A percentile compares a stretch with the other conserved stretches of the same genome.
phyloP scores from a whole-genome alignment of 768 basidiomycete species.

The Gelatoporia subvermispora region DNA sequence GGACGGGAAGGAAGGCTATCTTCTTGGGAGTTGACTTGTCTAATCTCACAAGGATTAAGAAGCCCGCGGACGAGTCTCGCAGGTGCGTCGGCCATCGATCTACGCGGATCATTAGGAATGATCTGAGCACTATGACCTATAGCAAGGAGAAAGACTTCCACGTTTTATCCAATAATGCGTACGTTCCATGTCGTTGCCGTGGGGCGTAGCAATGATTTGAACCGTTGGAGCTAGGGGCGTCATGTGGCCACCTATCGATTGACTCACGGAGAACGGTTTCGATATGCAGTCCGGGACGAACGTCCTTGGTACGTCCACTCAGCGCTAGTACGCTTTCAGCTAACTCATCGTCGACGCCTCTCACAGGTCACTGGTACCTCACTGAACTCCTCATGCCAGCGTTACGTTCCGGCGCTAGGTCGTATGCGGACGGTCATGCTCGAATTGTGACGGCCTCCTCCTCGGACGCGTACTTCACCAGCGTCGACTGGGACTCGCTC shows the following conservation, averaged over 20 bases:
- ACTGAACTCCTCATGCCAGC: conserved; percentile 45
- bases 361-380: conserved; percentile 18
- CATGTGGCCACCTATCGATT: conserved; percentile 37
- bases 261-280: conserved; percentile 41
- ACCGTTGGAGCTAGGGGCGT: conserved; percentile 47
- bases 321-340: too few relatives aligned
- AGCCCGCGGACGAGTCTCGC: conserved; percentile 32
- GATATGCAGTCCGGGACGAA: conserved; percentile 56
- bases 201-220: background rate
- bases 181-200: conserved; percentile 14
- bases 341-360: background rate
- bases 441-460: conserved; percentile 49
- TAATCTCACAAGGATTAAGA: conserved; percentile 32
- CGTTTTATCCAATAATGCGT: conserved; percentile 52
- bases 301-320: conserved; percentile 38
- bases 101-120: conserved; percentile 31
- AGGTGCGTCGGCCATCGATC: conserved; percentile 14
- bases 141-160: conserved; percentile 45
- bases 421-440: conserved; percentile 37
- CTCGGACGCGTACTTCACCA: conserved; percentile 26
- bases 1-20: conserved; percentile 38
- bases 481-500: conserved; percentile 36
- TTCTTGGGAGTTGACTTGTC: conserved; percentile 43
- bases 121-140: conserved; percentile 31
- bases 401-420: conserved; percentile 33